Percentiles rank a stretch among this genome's conserved stretches.
phyloP scores from a whole-genome alignment of 108 stramenopile genomes.

The Chaetoceros muelleri region DNA sequence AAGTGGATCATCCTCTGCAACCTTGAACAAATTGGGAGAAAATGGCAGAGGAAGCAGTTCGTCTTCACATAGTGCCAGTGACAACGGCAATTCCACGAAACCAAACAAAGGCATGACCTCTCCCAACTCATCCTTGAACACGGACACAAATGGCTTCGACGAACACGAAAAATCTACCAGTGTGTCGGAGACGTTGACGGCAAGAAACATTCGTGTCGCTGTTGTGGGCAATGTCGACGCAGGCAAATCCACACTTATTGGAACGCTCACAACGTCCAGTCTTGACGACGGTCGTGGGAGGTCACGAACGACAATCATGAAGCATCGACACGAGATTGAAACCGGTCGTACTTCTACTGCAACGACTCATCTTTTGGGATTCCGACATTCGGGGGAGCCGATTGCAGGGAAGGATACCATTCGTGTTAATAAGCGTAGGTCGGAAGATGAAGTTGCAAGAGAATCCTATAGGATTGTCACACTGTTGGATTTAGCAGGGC shows the following conservation, averaged over 20 bases:
- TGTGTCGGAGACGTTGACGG: conserved; percentile 62
- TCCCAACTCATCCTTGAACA: background rate
- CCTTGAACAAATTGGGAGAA: conserved; percentile 7
- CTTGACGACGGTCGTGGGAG: conserved; percentile 96
- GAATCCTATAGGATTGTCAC: conserved; percentile 80
- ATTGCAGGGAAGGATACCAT: conserved; percentile 50
- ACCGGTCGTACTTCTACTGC: conserved; percentile 95
- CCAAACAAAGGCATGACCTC: background rate
- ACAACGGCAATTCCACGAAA: background rate
- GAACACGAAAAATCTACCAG: conserved; percentile 7
- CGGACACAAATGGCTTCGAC: too few species aligned
- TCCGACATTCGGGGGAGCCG: conserved; percentile 67
- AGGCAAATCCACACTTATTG: conserved; percentile 92
- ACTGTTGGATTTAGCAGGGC: conserved; percentile 96
- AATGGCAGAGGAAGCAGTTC: background rate
- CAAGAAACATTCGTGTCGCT: conserved; percentile 85
- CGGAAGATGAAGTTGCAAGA: conserved; percentile 70
- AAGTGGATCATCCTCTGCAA: conserved; percentile 10
- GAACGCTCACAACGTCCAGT: conserved; percentile 79
- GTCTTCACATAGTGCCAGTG: background rate
- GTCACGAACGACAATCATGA: conserved; percentile 87
- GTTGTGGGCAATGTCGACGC: conserved; percentile 98
- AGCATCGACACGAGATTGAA: conserved; percentile 97
- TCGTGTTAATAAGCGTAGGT: conserved; percentile 63
- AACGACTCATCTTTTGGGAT: conserved; percentile 89